Percentiles rank a stretch among this genome's conserved stretches.
phyloP scores from a whole-genome alignment of 768 basidiomycete species.

The Russula vinacea region DNA sequence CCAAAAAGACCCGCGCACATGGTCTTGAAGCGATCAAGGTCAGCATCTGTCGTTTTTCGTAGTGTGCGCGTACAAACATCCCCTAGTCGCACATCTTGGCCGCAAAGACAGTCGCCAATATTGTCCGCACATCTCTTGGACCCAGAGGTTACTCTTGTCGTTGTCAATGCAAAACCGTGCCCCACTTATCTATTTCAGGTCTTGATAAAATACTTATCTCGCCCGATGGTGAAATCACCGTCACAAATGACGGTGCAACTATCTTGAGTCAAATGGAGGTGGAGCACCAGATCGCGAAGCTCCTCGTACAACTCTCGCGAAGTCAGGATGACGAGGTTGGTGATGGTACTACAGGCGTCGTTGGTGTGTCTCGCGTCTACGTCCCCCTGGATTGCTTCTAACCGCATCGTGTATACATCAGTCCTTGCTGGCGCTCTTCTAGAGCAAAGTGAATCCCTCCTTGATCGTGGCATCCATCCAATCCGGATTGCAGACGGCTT shows the following conservation, averaged over 20 bases:
- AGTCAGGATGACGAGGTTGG: conserved; percentile 99
- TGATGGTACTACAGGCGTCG: conserved; percentile 98
- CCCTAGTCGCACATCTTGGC: conserved; percentile 90
- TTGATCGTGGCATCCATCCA: conserved; percentile 99
- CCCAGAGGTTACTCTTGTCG: conserved; percentile 67
- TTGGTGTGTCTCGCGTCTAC: conserved; percentile 61
- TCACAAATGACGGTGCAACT: conserved; percentile 98
- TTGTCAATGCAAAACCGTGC: not conserved
- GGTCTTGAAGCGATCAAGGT: conserved; percentile 96
- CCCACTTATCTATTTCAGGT: conserved; percentile 45
- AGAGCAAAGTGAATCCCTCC: conserved; percentile 89
- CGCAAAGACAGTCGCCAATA: conserved; percentile 89
- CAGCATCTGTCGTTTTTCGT: conserved; percentile 27
- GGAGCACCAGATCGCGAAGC: conserved; percentile 97
- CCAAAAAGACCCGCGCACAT: conserved; percentile 86
- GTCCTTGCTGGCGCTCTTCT: conserved; percentile 97
- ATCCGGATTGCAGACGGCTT: conserved; percentile 99
- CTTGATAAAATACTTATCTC: conserved; percentile 94
- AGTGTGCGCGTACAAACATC: conserved; percentile 13
- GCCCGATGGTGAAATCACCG: conserved; percentile 97
- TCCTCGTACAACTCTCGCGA: conserved; percentile 93
- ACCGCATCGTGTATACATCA: not conserved
- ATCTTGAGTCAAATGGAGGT: conserved; percentile 99
- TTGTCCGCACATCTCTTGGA: conserved; percentile 91
- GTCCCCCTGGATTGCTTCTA: not conserved